A percentile compares a stretch with the other conserved stretches of the same genome.
Conservation (phyloP, 768 basidiomycete genomes). For the Hygrocybe punicea region DNA sequence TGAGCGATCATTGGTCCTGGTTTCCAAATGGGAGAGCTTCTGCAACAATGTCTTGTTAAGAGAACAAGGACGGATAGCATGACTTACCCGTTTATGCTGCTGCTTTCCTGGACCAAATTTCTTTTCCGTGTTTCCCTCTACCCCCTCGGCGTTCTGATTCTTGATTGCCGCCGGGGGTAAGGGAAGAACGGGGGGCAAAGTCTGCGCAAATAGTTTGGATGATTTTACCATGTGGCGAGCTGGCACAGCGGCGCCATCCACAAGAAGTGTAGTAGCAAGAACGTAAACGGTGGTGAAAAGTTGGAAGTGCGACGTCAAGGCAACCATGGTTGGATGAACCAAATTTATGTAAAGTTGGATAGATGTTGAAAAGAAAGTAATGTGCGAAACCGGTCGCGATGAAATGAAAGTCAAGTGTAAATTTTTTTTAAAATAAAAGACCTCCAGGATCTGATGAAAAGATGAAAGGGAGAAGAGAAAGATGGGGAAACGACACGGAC, state of each 20-base stretch:
- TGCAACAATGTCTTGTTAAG: slow-evolving; percentile 1
- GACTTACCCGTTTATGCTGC: not conserved
- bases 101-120: not conserved
- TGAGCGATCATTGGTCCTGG: too few relatives aligned
- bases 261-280: slow-evolving; percentile 43
- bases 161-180: not conserved
- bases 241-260: slow-evolving; percentile 36
- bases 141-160: slow-evolving; percentile 1
- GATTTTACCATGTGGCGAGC: not conserved
- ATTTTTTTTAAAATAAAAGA: slow-evolving; percentile 29
- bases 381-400: slow-evolving; percentile 27
- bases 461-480: slow-evolving; percentile 38
- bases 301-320: slow-evolving; percentile 47
- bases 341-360: slow-evolving; percentile 16
- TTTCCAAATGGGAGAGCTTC: too few relatives aligned
- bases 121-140: slow-evolving; percentile 9
- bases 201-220: not conserved
- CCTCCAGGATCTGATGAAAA: slow-evolving; percentile 54
- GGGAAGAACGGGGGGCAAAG: not conserved
- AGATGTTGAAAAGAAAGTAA: slow-evolving; percentile 7
- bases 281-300: slow-evolving; percentile 44
- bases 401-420: slow-evolving; percentile 21
- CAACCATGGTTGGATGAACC: slow-evolving; percentile 44
- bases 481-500: not conserved
- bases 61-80: not conserved